A percentile compares a stretch with the other conserved stretches of the same genome.
phyloP scores from a whole-genome alignment of 257 asterid genomes.

The Penstemon eatonii region DNA sequence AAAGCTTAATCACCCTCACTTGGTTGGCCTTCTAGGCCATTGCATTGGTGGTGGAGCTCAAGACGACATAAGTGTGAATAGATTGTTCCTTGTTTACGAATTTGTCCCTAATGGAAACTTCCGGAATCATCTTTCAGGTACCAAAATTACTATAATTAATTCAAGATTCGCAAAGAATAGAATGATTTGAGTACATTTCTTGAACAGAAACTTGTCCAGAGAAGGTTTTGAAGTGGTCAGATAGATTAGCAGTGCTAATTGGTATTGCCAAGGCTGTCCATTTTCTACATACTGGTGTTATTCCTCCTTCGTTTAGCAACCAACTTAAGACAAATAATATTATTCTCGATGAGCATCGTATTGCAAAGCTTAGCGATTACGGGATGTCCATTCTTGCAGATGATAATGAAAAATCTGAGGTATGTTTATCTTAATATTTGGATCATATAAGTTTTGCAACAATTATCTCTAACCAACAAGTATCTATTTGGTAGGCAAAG shows the following conservation, averaged over 20 bases:
- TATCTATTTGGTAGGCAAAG: constrained; percentile 55
- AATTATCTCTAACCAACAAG: constrained; percentile 32
- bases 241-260: constrained; percentile 78
- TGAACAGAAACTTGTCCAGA: constrained; percentile 60
- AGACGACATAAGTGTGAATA: constrained; percentile 62
- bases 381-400: constrained; percentile 86
- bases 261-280: constrained; percentile 90
- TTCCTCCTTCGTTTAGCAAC: constrained; percentile 72
- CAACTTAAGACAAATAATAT: constrained; percentile 72
- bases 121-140: constrained; percentile 85
- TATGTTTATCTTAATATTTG: constrained; percentile 27
- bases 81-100: constrained; percentile 81
- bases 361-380: constrained; percentile 89
- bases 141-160: neutral
- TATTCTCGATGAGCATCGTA: constrained; percentile 76
- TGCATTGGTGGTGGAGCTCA: constrained; percentile 70
- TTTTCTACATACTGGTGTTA: constrained; percentile 88
- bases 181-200: constrained; percentile 20
- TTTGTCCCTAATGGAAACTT: constrained; percentile 73
- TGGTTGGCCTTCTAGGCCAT: constrained; percentile 76
- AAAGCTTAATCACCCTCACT: constrained; percentile 85
- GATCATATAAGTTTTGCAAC: constrained; percentile 23
- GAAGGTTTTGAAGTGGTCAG: constrained; percentile 81
- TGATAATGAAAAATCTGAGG: constrained; percentile 63
- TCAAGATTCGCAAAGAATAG: neutral